phyloP scores from a whole-genome alignment of 768 basidiomycete species.

The Melanogaster broomeanus region DNA sequence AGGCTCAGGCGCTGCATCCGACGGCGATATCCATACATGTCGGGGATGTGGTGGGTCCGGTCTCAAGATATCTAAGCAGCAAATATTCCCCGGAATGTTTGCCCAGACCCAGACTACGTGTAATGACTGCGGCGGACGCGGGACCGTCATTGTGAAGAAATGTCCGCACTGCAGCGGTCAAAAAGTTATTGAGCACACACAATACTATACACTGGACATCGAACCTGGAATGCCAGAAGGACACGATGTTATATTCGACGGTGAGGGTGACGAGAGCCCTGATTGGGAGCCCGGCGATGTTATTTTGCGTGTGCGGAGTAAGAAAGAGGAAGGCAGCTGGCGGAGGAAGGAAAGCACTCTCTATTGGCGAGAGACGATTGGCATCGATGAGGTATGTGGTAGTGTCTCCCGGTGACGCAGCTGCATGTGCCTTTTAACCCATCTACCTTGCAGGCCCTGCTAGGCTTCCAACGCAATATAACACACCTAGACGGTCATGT shows the following conservation, averaged over 20 bases:
- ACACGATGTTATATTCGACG: constrained; percentile 89
- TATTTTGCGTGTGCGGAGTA: constrained; percentile 79
- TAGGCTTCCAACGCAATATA: constrained; percentile 92
- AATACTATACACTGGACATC: constrained; percentile 84
- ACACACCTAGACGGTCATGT: constrained; percentile 89
- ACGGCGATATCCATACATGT: constrained; percentile 87
- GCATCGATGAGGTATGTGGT: constrained; percentile 73
- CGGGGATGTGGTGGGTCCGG: constrained; percentile 82
- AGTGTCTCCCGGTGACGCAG: neutral
- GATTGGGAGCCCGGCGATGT: constrained; percentile 98
- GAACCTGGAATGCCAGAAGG: constrained; percentile 90
- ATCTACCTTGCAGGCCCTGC: constrained; percentile 66
- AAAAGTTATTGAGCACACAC: constrained; percentile 81
- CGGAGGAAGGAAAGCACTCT: constrained; percentile 87
- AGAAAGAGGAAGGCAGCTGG: constrained; percentile 79
- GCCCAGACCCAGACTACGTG: constrained; percentile 85
- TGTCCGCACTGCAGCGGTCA: constrained; percentile 84
- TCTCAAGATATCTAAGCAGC: constrained; percentile 83
- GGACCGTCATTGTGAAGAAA: constrained; percentile 69
- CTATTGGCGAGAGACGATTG: constrained; percentile 91
- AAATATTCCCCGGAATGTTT: constrained; percentile 96
- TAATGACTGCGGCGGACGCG: constrained; percentile 83
- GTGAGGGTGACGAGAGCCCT: constrained; percentile 94
- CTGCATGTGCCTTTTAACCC: neutral
- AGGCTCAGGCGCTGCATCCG: constrained; percentile 91